Evolutionary conservation across 805 yeast species (phyloP).

Genomic region (Lachancea waltii): DNA sequence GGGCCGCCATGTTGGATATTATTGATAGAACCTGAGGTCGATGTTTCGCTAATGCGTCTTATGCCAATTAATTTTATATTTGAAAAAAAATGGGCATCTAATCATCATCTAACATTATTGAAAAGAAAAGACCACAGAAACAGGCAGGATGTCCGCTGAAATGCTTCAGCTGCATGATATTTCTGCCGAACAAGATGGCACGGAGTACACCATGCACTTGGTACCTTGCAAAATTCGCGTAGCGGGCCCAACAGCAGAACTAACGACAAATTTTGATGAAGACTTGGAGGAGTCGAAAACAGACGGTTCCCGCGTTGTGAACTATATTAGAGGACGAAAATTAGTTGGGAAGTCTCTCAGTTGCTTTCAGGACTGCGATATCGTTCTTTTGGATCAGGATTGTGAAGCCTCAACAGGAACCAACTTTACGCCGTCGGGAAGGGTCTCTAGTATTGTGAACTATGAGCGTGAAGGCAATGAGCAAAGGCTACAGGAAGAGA

Average conservation of each 20-base stretch:
- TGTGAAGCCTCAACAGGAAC: slow-evolving; percentile 15
- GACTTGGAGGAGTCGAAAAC: slow-evolving; percentile 10
- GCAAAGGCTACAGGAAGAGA: slow-evolving; percentile 20
- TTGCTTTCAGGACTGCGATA: slow-evolving; percentile 8
- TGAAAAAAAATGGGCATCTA: no score
- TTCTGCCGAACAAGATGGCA: not conserved
- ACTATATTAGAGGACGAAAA: slow-evolving; percentile 34
- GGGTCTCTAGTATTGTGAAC: slow-evolving; percentile 18
- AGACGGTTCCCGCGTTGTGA: slow-evolving; percentile 11
- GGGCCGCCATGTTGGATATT: slow-evolving; percentile 10
- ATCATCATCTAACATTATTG: no score
- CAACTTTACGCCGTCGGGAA: slow-evolving; percentile 7
- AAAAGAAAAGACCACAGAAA: no score
- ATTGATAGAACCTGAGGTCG: no score
- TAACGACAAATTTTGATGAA: slow-evolving; percentile 12
- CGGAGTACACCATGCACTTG: slow-evolving; percentile 14
- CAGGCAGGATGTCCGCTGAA: no score
- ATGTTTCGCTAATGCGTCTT: no score
- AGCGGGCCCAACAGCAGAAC: slow-evolving; percentile 17
- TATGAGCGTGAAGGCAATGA: slow-evolving; percentile 38
- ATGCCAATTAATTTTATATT: no score
- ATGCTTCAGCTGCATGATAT: not conserved
- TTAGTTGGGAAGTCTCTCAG: slow-evolving; percentile 24
- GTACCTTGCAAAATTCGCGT: slow-evolving; percentile 22
- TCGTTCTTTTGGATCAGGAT: slow-evolving; percentile 16